These are phyloP conservation scores for Yarrowia hollandica DNA, from an alignment of 805 yeast genomes.

Conservation along the genomic window DNA sequence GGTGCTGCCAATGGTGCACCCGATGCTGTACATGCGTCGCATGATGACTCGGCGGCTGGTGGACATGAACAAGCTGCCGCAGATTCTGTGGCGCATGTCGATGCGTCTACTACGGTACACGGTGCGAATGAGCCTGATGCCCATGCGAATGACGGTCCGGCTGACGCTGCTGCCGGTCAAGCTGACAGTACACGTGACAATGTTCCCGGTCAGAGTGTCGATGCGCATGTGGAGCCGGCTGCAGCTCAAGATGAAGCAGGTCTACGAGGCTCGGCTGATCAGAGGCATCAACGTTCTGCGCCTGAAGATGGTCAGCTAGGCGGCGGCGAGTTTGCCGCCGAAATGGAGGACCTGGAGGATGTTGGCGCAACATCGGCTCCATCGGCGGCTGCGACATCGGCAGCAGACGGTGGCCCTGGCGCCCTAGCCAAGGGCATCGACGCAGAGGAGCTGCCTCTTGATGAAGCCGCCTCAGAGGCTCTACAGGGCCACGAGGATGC, in stretches of 20 bases:
- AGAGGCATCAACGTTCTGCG: conserved; percentile 19
- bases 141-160: conserved; percentile 3
- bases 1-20: conserved; percentile 24
- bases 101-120: conserved; percentile 22
- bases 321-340: neutral
- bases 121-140: conserved; percentile 17
- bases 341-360: conserved; percentile 5
- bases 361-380: neutral
- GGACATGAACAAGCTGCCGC: conserved; percentile 12
- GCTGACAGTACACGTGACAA: conserved; percentile 19
- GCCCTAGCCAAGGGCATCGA: neutral
- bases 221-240: conserved; percentile 23
- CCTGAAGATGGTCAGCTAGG: conserved; percentile 19
- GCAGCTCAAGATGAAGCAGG: conserved; percentile 13
- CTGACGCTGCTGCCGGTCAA: conserved; percentile 18
- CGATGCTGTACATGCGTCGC: conserved; percentile 23
- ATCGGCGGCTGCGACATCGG: neutral
- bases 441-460: conserved; percentile 6
- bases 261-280: conserved; percentile 18
- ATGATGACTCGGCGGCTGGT: conserved; percentile 16
- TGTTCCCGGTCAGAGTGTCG: conserved; percentile 16
- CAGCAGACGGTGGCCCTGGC: neutral
- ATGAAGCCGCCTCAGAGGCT: conserved; percentile 9
- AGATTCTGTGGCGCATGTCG: conserved; percentile 24
- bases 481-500: conserved; percentile 16